Base-by-base conservation (phyloP, 139 green algal genomes). In the Dunaliella primolecta region DNA sequence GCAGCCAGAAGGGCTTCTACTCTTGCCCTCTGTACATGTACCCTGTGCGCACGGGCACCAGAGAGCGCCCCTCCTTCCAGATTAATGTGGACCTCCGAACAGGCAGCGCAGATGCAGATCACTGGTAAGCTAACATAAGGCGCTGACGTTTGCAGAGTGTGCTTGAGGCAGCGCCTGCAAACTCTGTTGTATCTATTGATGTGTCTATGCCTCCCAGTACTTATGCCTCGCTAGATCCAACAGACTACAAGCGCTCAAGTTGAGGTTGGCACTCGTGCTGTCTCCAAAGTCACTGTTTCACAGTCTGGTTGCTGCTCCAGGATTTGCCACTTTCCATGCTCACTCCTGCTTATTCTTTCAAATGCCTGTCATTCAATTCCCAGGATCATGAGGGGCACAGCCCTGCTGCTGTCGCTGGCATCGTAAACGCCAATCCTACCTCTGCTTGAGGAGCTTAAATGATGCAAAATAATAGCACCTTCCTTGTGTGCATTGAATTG, bases 1-100 rank as follows among this genome's bases (percentile, higher is more conserved):
- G 93, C 81, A 89, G 70, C 32, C 75, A 84, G 35, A 93, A 93
- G 88, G 91, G 91, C 24, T 78, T 93, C 30, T 98, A 97, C 88
- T 33, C 80, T 38, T 97, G 93, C 87, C 95, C 95, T 27, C 80
- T 97, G 84, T 98, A 97, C 92, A 82, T 96, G 77, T 96, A 96
- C 90, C 93, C 94, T 3, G 82, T 95, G 74, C 87, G 95, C 57
- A 96, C 93, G 7, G 95, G 94, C 71, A 95, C 91, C 1, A 89
- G 93, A 33, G 94, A 97, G 93, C 88, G 94, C 27, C 94, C 94
- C 3, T 94, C 88, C 23, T 97, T 95, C 89, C 94, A 97, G 91
- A 94, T 94, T 79, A 92, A 89, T 76, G 89, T 97, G 2, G 94
- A 98, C 37, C 89, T 98, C 30, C 88, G 91, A 78, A 85, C 88